Percentiles rank a stretch among this genome's conserved stretches.
phyloP scores from a whole-genome alignment of 768 basidiomycete genomes.

The Serendipita indica region DNA sequence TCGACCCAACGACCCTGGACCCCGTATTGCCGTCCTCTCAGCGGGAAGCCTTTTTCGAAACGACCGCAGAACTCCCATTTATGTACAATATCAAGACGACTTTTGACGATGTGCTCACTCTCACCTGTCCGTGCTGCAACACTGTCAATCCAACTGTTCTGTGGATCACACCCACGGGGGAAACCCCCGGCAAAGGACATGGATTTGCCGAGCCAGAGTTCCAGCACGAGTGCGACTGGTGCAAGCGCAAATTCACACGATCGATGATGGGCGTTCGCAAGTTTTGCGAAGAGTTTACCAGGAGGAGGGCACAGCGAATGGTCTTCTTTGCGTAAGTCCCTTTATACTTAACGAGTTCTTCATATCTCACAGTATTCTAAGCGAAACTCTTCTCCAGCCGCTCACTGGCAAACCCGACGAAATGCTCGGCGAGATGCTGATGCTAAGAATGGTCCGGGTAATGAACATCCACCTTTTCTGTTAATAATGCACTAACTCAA shows the following conservation, averaged over 20 bases:
- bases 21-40: neutral
- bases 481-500: neutral
- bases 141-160: neutral
- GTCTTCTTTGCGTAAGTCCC: constrained; percentile 1
- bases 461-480: neutral
- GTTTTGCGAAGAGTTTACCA: constrained; percentile 6
- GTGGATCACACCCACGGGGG: neutral
- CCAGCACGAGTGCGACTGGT: neutral
- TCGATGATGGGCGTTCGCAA: constrained; percentile 4
- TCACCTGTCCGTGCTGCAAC: neutral
- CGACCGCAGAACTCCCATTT: neutral
- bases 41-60: constrained; percentile 1
- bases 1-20: neutral
- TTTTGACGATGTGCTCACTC: neutral
- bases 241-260: neutral
- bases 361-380: neutral
- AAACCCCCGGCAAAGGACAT: neutral
- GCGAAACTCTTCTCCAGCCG: neutral
- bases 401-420: neutral
- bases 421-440: neutral
- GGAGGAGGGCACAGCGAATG: neutral
- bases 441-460: neutral
- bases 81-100: neutral
- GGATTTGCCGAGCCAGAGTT: constrained; percentile 1
- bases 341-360: neutral